Conservation (phyloP, 345 rosid genomes). For the Fremontodendron californicum region DNA sequence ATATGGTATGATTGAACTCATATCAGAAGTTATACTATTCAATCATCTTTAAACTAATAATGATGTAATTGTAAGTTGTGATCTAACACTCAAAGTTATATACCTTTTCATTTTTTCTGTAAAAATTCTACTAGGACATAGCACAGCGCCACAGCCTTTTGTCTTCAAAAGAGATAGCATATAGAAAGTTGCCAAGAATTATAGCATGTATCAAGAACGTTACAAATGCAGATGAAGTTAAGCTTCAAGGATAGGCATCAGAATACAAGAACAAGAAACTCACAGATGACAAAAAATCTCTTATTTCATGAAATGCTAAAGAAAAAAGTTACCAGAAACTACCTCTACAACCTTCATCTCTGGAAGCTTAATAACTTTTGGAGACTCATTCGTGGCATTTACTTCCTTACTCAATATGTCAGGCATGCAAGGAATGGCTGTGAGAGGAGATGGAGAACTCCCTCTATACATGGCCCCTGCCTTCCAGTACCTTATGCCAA, state of each 20-base stretch:
- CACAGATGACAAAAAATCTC: background rate
- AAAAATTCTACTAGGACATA: background rate
- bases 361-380: slow-evolving; percentile 39
- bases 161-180: background rate
- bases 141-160: background rate
- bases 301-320: background rate
- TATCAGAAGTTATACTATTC: background rate
- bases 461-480: slow-evolving; percentile 97
- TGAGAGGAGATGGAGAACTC: slow-evolving; percentile 58
- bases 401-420: slow-evolving; percentile 31
- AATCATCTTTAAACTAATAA: background rate
- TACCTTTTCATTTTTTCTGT: background rate
- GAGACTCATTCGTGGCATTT: slow-evolving; percentile 19
- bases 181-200: background rate
- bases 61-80: background rate
- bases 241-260: background rate
- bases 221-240: background rate
- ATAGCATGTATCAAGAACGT: background rate
- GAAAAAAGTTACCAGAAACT: slow-evolving; percentile 22
- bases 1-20: background rate
- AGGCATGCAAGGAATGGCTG: slow-evolving; percentile 41
- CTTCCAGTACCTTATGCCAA: slow-evolving; percentile 78
- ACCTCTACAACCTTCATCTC: slow-evolving; percentile 71
- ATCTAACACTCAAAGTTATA: background rate
- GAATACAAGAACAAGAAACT: background rate